A percentile compares a stretch with the other conserved stretches of the same genome.
These are phyloP conservation scores for Forsythia suspensa DNA, from an alignment of 257 asterid species.

Conservation along the genomic window DNA sequence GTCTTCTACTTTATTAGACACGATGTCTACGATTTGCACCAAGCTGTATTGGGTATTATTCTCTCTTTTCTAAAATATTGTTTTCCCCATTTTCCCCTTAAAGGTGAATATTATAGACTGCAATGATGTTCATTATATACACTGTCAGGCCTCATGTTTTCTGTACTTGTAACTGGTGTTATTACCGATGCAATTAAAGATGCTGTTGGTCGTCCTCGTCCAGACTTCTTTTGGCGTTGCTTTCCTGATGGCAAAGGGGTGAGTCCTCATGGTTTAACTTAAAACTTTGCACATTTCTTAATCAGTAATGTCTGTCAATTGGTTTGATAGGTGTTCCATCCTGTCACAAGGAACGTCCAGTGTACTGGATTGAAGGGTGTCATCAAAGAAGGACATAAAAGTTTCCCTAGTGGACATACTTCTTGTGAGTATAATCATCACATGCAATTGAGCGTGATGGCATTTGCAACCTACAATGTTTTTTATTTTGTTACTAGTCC, in stretches of 20 bases:
- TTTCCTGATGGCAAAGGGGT: conserved; percentile 93
- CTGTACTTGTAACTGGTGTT: conserved; percentile 81
- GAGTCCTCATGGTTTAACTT: conserved; percentile 29
- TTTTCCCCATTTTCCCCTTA: neutral
- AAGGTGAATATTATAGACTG: conserved; percentile 1
- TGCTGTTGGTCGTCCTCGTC: conserved; percentile 99
- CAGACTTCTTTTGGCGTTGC: conserved; percentile 98
- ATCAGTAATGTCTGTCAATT: conserved; percentile 23
- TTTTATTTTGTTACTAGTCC: neutral
- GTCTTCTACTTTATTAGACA: conserved; percentile 68
- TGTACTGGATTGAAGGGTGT: conserved; percentile 74
- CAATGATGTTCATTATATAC: conserved; percentile 21
- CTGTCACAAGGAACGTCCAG: conserved; percentile 70
- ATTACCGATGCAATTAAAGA: conserved; percentile 92
- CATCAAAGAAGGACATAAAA: conserved; percentile 93
- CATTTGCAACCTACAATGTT: neutral
- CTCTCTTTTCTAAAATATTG: conserved; percentile 16
- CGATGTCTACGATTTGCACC: conserved; percentile 84
- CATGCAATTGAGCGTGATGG: neutral
- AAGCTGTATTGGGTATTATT: conserved; percentile 73
- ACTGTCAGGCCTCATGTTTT: conserved; percentile 70
- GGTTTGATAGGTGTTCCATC: conserved; percentile 63
- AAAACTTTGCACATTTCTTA: neutral
- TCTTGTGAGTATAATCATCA: conserved; percentile 61
- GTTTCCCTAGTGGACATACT: conserved; percentile 96